These are phyloP conservation scores for Asterophora lycoperdoides DNA, from an alignment of 768 basidiomycete species.

Conservation along the genomic window DNA sequence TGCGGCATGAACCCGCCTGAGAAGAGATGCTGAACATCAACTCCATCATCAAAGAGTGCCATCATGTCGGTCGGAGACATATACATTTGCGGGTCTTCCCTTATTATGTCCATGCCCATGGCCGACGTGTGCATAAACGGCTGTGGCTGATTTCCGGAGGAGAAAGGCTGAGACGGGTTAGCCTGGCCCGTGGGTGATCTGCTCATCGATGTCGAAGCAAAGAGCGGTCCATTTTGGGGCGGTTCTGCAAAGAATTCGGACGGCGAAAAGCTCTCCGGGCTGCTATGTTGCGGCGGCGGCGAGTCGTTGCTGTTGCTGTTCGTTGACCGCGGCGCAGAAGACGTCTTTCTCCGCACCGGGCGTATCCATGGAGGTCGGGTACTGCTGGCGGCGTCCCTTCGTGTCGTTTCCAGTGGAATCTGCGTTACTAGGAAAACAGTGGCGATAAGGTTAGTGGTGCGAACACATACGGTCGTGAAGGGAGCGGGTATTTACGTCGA, in stretches of 20 bases:
- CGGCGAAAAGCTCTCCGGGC: constrained; percentile 63
- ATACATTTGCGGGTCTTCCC: constrained; percentile 47
- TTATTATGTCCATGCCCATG: constrained; percentile 42
- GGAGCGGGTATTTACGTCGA: constrained; percentile 54
- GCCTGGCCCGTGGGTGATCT: constrained; percentile 7
- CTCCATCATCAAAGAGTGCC: constrained; percentile 53
- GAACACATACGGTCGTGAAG: constrained; percentile 2
- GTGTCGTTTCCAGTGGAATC: constrained; percentile 75
- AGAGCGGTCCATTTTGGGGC: constrained; percentile 25
- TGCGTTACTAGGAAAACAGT: constrained; percentile 54
- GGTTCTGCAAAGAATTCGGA: constrained; percentile 61
- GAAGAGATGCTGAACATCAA: constrained; percentile 34
- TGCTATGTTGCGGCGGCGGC: constrained; percentile 47
- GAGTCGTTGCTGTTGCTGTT: constrained; percentile 37
- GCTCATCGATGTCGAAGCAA: constrained; percentile 18
- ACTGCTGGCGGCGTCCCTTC: constrained; percentile 41
- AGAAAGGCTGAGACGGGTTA: constrained; percentile 9
- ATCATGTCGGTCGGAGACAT: constrained; percentile 60
- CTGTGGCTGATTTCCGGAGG: constrained; percentile 15
- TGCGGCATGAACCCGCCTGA: constrained; percentile 26
- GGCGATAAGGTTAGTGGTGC: constrained; percentile 4
- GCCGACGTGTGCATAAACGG: constrained; percentile 34
- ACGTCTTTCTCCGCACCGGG: constrained; percentile 76
- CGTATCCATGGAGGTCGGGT: constrained; percentile 83
- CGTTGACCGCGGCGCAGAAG: constrained; percentile 41